A percentile compares a stretch with the other conserved stretches of the same genome.
These are phyloP conservation scores for Linderniella brevidens DNA, from an alignment of 257 asterid species.

Conservation along the genomic window DNA sequence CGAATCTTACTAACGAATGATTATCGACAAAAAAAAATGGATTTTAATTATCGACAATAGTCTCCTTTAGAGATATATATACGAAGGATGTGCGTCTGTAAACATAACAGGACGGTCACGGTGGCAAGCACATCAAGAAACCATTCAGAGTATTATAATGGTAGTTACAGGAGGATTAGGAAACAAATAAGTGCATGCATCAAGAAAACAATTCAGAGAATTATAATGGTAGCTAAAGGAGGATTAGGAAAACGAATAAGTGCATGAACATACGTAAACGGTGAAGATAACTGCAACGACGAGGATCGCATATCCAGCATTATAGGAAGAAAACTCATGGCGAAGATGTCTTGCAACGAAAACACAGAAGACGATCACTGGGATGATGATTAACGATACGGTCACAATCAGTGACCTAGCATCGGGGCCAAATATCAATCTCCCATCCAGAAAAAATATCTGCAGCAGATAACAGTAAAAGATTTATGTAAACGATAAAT, in stretches of 20 bases:
- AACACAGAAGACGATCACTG: constrained; percentile 70
- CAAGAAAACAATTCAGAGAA: background rate
- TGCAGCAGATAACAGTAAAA: constrained; percentile 24
- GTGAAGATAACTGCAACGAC: constrained; percentile 58
- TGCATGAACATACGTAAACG: constrained; percentile 35
- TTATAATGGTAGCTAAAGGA: background rate
- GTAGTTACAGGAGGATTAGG: background rate
- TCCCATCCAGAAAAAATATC: constrained; percentile 82
- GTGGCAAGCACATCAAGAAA: background rate
- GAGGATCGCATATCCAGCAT: constrained; percentile 84
- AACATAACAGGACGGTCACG: no score
- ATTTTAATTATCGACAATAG: no score
- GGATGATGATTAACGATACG: constrained; percentile 59
- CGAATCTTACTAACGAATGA: no score
- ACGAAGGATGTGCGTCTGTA: no score
- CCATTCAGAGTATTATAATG: background rate
- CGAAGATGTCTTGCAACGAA: constrained; percentile 87
- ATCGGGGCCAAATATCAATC: constrained; percentile 97
- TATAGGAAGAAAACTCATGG: constrained; percentile 58
- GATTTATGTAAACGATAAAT: no score
- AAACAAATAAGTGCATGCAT: background rate
- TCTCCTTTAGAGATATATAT: no score
- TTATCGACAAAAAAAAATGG: no score
- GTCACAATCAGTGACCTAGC: constrained; percentile 88
- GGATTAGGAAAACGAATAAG: background rate